Conservation (phyloP, 805 yeast species). For the Sugiyamaella smithiae region DNA sequence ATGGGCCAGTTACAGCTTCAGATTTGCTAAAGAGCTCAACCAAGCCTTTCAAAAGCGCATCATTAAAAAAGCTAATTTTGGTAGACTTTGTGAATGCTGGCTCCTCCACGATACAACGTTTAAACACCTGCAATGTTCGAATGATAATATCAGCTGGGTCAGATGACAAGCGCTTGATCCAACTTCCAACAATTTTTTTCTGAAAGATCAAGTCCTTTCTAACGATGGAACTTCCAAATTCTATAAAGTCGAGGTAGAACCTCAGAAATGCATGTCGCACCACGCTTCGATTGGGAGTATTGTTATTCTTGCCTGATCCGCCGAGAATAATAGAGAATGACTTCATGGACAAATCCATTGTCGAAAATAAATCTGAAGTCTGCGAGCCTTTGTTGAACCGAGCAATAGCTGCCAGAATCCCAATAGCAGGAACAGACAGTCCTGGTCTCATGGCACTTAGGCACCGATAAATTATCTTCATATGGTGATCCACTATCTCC, state of each 20-base stretch:
- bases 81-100: slow-evolving; percentile 58
- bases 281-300: background rate
- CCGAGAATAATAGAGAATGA: slow-evolving; percentile 59
- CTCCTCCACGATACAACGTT: slow-evolving; percentile 55
- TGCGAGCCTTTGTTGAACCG: slow-evolving; percentile 48
- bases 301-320: slow-evolving; percentile 40
- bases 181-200: slow-evolving; percentile 56
- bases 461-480: slow-evolving; percentile 66
- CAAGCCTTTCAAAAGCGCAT: slow-evolving; percentile 61
- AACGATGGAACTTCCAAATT: slow-evolving; percentile 48
- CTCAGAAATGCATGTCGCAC: slow-evolving; percentile 53
- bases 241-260: slow-evolving; percentile 57
- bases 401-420: slow-evolving; percentile 53
- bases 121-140: slow-evolving; percentile 47
- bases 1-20: slow-evolving; percentile 27
- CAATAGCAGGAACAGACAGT: slow-evolving; percentile 59
- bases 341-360: slow-evolving; percentile 65
- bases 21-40: slow-evolving; percentile 49
- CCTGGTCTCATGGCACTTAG: slow-evolving; percentile 56
- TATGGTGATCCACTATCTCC: slow-evolving; percentile 52
- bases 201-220: slow-evolving; percentile 63
- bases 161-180: slow-evolving; percentile 61
- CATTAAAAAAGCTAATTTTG: slow-evolving; percentile 75
- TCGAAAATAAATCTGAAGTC: slow-evolving; percentile 55
- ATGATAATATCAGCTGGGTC: slow-evolving; percentile 49